These are phyloP conservation scores for Rhizopus arrhizus DNA, from an alignment of 371 early-diverging fungal species.

Conservation along the genomic window DNA sequence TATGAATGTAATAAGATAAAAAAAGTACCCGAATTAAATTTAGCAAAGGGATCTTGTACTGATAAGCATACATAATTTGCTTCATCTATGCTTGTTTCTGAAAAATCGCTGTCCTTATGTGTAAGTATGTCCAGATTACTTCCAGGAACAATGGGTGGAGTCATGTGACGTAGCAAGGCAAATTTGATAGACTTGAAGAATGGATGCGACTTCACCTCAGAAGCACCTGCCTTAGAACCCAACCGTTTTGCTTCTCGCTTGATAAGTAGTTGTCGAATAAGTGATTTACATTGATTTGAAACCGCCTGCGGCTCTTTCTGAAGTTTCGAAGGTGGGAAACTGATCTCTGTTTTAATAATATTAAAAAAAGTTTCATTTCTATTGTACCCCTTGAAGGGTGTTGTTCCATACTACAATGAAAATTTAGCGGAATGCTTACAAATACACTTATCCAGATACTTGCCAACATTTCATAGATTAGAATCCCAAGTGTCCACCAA, in stretches of 20 bases:
- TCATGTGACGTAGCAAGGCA: conserved; percentile 83
- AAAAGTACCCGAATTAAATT: conserved; percentile 61
- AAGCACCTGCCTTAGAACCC: conserved; percentile 87
- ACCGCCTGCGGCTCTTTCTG: conserved; percentile 8
- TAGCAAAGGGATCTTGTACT: conserved; percentile 55
- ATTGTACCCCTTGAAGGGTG: conserved; percentile 91
- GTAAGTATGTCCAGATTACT: neutral
- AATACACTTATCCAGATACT: conserved; percentile 5
- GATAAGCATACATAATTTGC: neutral
- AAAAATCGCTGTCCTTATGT: conserved; percentile 10
- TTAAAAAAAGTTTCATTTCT: conserved; percentile 80
- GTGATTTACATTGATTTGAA: conserved; percentile 64
- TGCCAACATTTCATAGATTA: conserved; percentile 93
- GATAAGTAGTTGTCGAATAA: conserved; percentile 80
- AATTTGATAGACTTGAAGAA: conserved; percentile 93
- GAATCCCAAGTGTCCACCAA: conserved; percentile 98
- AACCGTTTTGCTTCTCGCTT: conserved; percentile 87
- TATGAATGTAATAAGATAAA: neutral
- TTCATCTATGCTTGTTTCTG: conserved; percentile 6
- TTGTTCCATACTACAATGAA: conserved; percentile 67
- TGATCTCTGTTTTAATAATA: neutral
- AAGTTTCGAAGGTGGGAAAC: neutral
- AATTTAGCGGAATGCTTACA: neutral
- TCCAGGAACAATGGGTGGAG: conserved; percentile 91
- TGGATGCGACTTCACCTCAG: conserved; percentile 92